Evolutionary conservation across 352 stramenopile genomes (phyloP).

Genomic region (Phytophthora niederhauseri): DNA sequence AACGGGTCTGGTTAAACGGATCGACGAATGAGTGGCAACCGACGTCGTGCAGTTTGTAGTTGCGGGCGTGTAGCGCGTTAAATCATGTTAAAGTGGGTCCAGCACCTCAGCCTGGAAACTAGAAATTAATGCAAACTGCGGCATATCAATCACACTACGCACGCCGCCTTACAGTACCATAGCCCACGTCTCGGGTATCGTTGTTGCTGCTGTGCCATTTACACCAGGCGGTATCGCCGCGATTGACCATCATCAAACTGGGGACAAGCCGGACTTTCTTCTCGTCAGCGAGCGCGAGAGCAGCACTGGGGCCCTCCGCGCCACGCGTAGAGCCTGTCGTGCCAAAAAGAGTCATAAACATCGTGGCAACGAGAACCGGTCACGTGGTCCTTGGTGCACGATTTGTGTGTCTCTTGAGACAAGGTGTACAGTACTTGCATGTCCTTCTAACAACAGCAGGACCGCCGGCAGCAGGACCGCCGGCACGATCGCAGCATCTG

Average conservation of each 20-base stretch:
- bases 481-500: neutral
- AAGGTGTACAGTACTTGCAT: neutral
- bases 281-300: neutral
- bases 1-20: neutral
- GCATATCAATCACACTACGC: too few relatives aligned
- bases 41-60: too few relatives aligned
- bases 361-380: too few relatives aligned
- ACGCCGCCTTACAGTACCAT: too few relatives aligned
- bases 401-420: too few relatives aligned
- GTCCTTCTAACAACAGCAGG: neutral
- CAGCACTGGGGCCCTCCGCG: neutral
- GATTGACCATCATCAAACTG: constrained; percentile 1
- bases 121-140: too few relatives aligned
- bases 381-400: too few relatives aligned
- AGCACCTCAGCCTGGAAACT: too few relatives aligned
- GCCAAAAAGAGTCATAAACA: constrained; percentile 2
- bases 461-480: neutral
- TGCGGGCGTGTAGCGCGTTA: too few relatives aligned
- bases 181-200: too few relatives aligned
- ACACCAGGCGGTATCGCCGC: neutral
- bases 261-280: constrained; percentile 1
- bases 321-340: neutral
- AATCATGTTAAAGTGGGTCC: too few relatives aligned
- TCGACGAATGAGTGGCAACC: neutral
- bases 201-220: too few relatives aligned